Evolutionary conservation across 169 alveolate genomes (phyloP), one percentile per base, ranked within the genome.

Genomic region (Miamiensis avidus): DNA sequence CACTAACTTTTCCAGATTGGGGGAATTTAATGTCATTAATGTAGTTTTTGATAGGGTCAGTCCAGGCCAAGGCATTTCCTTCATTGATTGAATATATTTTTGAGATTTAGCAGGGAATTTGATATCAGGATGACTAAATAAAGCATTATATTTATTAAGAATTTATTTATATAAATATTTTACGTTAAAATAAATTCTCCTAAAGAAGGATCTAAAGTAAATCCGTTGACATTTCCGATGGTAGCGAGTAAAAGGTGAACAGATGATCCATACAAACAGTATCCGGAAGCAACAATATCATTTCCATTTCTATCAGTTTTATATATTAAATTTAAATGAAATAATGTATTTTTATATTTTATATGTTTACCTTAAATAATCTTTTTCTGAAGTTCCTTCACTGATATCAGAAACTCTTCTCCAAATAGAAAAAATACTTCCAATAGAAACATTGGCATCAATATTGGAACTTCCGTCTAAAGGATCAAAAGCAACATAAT

Each of bases 401-500:
- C 34, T 34, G n/a, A 34, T 33, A 11, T 74, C 76, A 64, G 82
- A n/a, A 15, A n/a, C 16, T 29, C 81, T 87, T 89, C 49, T 75
- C 94, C 95, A 92, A 34, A 96, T 94, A 49, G 94, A 96, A 88
- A 94, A 94, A 73, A 96, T 96, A 11, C 97, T 88, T 1, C 97
- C 98, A 76, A 96, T 95, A 20, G 97, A 91, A 83, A 93, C 96
- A 82, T 94, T 96, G 33, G 94, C 94, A 79, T 94, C 97, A 75
- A 96, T 93, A 83, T 95, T 93, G 31, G 96, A 93, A 69, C 95
- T 87, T 30, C 98, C 98, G 75, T 96, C 98, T 25, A 96, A 92
- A 15, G 98, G 98, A 81, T 96, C 98, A 88, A 94, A 94, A 72
- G 96, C 90, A n/a, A 96, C 91, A 49, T 93, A 91, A 74, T 82